phyloP scores from a whole-genome alignment of 1,284 basidiomycete genomes.

The Fomes fomentarius region DNA sequence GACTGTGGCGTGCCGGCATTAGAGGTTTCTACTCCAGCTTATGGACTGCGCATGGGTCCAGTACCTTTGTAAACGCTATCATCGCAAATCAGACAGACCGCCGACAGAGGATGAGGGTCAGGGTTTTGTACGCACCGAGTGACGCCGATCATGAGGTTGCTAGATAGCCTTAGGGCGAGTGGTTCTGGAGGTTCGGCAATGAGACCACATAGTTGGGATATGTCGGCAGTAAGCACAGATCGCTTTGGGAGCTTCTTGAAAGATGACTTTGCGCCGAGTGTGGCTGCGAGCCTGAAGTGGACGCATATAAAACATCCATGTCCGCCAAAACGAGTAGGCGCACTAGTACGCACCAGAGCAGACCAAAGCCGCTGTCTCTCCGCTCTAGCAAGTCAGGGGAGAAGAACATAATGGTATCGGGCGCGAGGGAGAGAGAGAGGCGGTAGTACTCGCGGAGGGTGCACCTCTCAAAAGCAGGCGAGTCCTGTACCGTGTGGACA shows the following conservation, averaged over 20 bases:
- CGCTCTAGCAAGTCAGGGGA: slow-evolving; percentile 70
- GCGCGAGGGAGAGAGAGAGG: background rate
- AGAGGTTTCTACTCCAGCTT: too few species aligned
- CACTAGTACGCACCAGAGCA: slow-evolving; percentile 68
- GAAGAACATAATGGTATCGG: slow-evolving; percentile 66
- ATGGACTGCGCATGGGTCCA: too few species aligned
- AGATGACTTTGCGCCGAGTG: slow-evolving; percentile 82
- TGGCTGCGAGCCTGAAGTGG: slow-evolving; percentile 78
- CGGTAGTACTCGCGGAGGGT: background rate
- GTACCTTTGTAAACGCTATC: slow-evolving; percentile 75
- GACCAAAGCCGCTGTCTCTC: slow-evolving; percentile 79
- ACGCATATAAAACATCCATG: background rate
- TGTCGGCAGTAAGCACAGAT: slow-evolving; percentile 81
- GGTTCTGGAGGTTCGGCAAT: slow-evolving; percentile 85
- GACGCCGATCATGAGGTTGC: slow-evolving; percentile 86
- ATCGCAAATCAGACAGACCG: background rate
- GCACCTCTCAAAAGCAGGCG: too few species aligned
- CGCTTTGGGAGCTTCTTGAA: slow-evolving; percentile 81
- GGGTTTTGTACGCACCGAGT: slow-evolving; percentile 62
- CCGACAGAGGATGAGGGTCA: background rate
- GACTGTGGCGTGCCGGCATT: slow-evolving; percentile 44
- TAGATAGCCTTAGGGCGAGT: slow-evolving; percentile 81
- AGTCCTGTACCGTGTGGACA: too few species aligned
- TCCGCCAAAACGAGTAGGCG: background rate
- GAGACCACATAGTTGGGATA: slow-evolving; percentile 75